Evolutionary conservation across 2,329 filamentous ascomycete species (phyloP).

Genomic region (Leptographium flavum): DNA sequence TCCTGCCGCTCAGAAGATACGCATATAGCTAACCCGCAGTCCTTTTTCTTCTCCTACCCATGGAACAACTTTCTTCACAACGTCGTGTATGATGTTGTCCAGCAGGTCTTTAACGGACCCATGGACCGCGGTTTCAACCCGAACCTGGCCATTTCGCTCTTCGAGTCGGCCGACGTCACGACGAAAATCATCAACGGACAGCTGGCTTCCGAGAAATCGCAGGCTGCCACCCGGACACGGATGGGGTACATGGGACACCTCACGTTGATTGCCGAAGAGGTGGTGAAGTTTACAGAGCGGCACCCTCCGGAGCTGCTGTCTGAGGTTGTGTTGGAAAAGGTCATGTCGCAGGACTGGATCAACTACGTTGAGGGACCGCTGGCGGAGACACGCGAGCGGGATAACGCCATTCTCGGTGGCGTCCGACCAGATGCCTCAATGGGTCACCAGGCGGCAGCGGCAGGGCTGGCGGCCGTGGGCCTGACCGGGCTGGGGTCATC

Average conservation of each 20-base stretch:
- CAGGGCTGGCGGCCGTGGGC: conserved; percentile 32
- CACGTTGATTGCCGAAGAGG: conserved; percentile 92
- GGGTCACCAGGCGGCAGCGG: conserved; percentile 51
- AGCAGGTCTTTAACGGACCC: conserved; percentile 96
- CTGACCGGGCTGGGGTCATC: conserved; percentile 28
- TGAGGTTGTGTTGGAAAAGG: conserved; percentile 69
- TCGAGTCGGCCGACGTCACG: conserved; percentile 80
- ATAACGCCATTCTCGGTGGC: conserved; percentile 95
- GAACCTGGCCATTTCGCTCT: conserved; percentile 78
- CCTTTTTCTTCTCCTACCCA: conserved; percentile 95
- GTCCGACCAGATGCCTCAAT: conserved; percentile 84
- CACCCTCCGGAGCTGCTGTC: conserved; percentile 81
- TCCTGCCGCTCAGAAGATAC: no score
- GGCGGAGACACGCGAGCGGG: conserved; percentile 83
- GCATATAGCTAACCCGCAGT: conserved; percentile 32
- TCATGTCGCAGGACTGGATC: conserved; percentile 83
- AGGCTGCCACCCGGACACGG: conserved; percentile 71
- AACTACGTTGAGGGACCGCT: conserved; percentile 88
- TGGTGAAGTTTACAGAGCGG: conserved; percentile 94
- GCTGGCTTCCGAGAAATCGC: conserved; percentile 70
- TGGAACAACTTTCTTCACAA: conserved; percentile 99
- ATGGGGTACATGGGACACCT: conserved; percentile 98
- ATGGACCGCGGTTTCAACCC: conserved; percentile 95
- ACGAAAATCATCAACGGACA: conserved; percentile 88
- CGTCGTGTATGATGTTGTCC: conserved; percentile 96